Conservation (phyloP, 139 green algal genomes). For the Closterium sp. region DNA sequence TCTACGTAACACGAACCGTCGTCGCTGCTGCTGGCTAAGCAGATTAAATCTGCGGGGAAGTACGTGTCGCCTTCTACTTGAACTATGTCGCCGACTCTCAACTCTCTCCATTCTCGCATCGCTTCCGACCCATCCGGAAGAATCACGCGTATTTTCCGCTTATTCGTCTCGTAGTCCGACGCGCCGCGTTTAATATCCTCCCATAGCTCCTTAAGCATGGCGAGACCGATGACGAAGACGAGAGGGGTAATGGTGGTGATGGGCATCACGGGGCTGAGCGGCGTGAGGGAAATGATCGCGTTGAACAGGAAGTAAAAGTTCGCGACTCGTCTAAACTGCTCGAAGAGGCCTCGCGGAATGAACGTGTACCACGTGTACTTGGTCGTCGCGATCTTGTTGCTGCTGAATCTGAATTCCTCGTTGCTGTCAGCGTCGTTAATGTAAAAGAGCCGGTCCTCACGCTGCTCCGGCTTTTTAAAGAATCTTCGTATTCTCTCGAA, state of each 20-base stretch:
- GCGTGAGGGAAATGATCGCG: slow-evolving; percentile 38
- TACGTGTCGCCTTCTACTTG: slow-evolving; percentile 46
- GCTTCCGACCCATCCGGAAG: neutral
- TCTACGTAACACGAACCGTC: slow-evolving; percentile 76
- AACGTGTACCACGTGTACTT: slow-evolving; percentile 83
- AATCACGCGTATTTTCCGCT: slow-evolving; percentile 19
- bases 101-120: slow-evolving; percentile 5
- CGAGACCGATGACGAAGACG: slow-evolving; percentile 76
- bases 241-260: slow-evolving; percentile 76
- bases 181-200: slow-evolving; percentile 65
- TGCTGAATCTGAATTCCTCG: neutral
- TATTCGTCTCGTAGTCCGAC: slow-evolving; percentile 60
- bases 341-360: slow-evolving; percentile 72
- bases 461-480: neutral
- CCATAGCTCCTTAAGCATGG: slow-evolving; percentile 79
- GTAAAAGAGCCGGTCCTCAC: neutral
- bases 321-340: slow-evolving; percentile 74
- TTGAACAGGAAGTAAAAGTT: slow-evolving; percentile 81
- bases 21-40: slow-evolving; percentile 65
- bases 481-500: neutral
- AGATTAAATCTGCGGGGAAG: slow-evolving; percentile 80
- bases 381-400: slow-evolving; percentile 67
- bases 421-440: slow-evolving; percentile 1
- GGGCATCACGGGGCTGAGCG: slow-evolving; percentile 70
- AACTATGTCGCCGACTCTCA: slow-evolving; percentile 50